A percentile compares a stretch with the other conserved stretches of the same genome.
Evolutionary conservation across 306 rosid genomes (phyloP).

Genomic region (Vigna nakashimae): DNA sequence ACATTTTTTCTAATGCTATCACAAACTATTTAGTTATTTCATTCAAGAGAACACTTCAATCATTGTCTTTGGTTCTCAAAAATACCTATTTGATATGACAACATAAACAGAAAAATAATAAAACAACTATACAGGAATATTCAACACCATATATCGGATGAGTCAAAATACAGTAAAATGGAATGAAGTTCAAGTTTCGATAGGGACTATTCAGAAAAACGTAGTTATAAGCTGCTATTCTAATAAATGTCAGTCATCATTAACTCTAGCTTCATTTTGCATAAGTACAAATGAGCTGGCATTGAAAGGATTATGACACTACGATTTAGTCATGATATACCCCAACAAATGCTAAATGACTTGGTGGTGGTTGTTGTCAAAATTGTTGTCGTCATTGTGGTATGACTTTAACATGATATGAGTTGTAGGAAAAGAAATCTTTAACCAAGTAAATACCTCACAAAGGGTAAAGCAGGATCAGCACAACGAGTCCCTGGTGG

Average conservation of each 20-base stretch:
- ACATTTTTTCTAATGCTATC: neutral
- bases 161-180: constrained; percentile 19
- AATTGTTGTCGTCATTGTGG: neutral
- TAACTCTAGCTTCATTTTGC: constrained; percentile 19
- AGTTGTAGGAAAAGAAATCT: constrained; percentile 21
- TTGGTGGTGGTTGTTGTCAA: neutral
- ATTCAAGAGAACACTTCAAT: constrained; percentile 18
- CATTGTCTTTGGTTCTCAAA: constrained; percentile 18
- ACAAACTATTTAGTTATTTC: constrained; percentile 2
- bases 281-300: constrained; percentile 11
- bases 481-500: constrained; percentile 94
- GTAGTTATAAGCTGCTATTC: constrained; percentile 16
- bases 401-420: constrained; percentile 4
- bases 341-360: constrained; percentile 20
- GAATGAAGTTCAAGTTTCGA: neutral
- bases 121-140: neutral
- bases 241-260: constrained; percentile 12
- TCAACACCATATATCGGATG: neutral
- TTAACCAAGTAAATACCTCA: constrained; percentile 63
- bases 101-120: neutral
- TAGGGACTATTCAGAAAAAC: constrained; percentile 6
- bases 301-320: constrained; percentile 13
- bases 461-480: constrained; percentile 93
- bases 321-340: constrained; percentile 6
- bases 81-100: constrained; percentile 1